Conservation (phyloP, 2,329 filamentous ascomycete species). For the Aureobasidium subglaciale region DNA sequence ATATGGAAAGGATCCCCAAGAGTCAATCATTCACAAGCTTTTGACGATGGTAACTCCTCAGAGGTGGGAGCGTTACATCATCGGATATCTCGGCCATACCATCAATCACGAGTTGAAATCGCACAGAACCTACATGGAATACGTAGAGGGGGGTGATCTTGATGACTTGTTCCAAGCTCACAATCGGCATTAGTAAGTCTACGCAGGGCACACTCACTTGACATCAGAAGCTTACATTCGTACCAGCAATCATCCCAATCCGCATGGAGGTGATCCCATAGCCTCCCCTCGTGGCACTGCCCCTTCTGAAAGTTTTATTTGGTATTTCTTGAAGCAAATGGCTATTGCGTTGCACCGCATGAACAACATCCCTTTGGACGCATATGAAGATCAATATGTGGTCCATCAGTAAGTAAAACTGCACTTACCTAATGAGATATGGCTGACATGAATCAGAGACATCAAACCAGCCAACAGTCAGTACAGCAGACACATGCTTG, state of each 20-base stretch:
- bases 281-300: too few species aligned
- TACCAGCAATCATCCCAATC: neutral
- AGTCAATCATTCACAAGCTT: neutral
- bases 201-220: neutral
- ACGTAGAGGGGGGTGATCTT: neutral
- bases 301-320: neutral
- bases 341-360: neutral
- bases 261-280: neutral
- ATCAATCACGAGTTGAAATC: neutral
- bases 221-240: neutral
- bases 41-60: neutral
- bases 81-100: neutral
- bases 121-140: conserved; percentile 7
- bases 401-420: conserved; percentile 9
- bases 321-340: conserved; percentile 11
- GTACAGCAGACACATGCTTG: neutral
- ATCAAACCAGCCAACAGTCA: conserved; percentile 7
- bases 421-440: neutral
- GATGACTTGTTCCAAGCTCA: neutral
- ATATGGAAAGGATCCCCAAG: neutral
- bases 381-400: neutral
- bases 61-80: neutral
- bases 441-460: conserved; percentile 1
- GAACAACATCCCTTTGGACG: neutral
- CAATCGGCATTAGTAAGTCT: neutral